A percentile compares a stretch with the other conserved stretches of the same genome.
Evolutionary conservation across 345 rosid species (phyloP).

Genomic region (Fremontodendron californicum): DNA sequence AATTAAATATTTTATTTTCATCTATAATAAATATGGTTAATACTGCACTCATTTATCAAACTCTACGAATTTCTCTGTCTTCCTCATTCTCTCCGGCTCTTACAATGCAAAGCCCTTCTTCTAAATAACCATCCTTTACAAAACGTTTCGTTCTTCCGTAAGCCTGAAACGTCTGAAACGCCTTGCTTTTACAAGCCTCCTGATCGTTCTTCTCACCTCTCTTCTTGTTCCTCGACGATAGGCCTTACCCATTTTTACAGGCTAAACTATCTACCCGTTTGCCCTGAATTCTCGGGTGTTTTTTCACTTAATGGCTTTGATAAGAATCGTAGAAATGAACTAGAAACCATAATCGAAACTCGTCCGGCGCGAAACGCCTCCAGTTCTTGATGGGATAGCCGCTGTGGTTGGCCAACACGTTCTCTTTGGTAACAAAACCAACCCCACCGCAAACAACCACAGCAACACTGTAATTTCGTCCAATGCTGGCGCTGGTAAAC

Average conservation of each 20-base stretch:
- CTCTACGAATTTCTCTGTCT: neutral
- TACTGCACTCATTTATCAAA: neutral
- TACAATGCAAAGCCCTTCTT: constrained; percentile 18
- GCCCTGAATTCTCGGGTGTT: constrained; percentile 19
- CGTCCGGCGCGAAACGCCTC: constrained; percentile 14
- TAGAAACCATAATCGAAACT: neutral
- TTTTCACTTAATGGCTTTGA: neutral
- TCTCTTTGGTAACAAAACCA: constrained; percentile 40
- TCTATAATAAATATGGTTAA: constrained; percentile 10
- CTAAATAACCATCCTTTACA: constrained; percentile 8
- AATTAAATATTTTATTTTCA: neutral
- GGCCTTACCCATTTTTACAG: constrained; percentile 7
- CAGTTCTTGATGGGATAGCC: constrained; percentile 76
- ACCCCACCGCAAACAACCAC: neutral
- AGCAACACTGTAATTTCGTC: neutral
- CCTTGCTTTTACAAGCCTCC: constrained; percentile 21
- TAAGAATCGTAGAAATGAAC: neutral
- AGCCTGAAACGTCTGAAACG: constrained; percentile 25
- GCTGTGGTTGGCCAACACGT: constrained; percentile 76
- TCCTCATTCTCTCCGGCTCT: neutral
- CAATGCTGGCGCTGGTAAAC: neutral
- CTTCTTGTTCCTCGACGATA: constrained; percentile 13
- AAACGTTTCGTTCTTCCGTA: constrained; percentile 29
- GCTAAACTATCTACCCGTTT: neutral
- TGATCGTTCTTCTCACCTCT: neutral